Evolutionary conservation across 306 rosid genomes (phyloP).

Genomic region (Fragaria ananassa): DNA sequence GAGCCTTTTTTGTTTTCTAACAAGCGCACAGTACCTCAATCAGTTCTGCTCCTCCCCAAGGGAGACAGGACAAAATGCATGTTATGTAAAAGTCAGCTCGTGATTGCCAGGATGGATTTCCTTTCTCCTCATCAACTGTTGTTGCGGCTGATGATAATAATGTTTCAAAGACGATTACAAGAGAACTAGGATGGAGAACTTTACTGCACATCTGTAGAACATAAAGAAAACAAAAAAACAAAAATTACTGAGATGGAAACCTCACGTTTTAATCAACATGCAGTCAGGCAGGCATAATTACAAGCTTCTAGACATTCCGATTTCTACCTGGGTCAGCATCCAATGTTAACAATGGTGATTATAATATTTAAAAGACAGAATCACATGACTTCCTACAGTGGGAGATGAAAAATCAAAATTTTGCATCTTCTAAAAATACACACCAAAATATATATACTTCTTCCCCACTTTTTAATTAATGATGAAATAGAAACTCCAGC

Average conservation of each 20-base stretch:
- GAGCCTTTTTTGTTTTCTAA: neutral
- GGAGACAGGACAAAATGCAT: slow-evolving; percentile 90
- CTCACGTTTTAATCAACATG: slow-evolving; percentile 7
- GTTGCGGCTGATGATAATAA: slow-evolving; percentile 96
- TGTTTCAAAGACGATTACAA: slow-evolving; percentile 82
- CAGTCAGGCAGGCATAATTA: neutral
- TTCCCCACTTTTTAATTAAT: neutral
- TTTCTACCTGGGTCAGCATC: neutral
- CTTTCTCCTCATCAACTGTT: slow-evolving; percentile 93
- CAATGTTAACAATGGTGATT: neutral
- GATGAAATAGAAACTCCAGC: neutral
- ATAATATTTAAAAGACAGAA: neutral
- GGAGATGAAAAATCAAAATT: neutral
- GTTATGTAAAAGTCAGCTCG: slow-evolving; percentile 89
- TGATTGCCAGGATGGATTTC: slow-evolving; percentile 97
- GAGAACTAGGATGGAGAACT: slow-evolving; percentile 75
- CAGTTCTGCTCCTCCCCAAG: slow-evolving; percentile 99
- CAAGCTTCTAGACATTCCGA: neutral
- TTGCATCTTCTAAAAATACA: neutral
- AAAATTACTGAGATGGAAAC: slow-evolving; percentile 5
- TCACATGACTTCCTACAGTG: neutral
- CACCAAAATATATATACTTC: neutral
- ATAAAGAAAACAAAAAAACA: slow-evolving; percentile 10
- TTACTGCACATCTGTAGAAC: slow-evolving; percentile 87
- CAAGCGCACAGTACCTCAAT: slow-evolving; percentile 58